Percentiles rank a stretch among this genome's conserved stretches.
These are phyloP conservation scores for Lactarius indigo DNA, from an alignment of 768 basidiomycete species.

Conservation along the genomic window DNA sequence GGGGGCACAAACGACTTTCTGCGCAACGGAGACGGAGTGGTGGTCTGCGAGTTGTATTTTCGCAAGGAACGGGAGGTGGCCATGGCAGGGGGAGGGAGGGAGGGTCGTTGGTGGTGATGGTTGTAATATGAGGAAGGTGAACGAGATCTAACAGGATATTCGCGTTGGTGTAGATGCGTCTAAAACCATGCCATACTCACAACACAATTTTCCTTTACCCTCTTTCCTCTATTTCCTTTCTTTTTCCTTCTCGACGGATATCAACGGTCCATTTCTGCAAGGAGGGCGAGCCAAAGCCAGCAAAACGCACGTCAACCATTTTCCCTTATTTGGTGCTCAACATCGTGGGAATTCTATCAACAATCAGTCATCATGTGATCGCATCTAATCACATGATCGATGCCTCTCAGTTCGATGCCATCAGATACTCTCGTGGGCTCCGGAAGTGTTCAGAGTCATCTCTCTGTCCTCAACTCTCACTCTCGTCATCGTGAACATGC, in stretches of 20 bases:
- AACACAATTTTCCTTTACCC: background rate
- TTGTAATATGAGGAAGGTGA: background rate
- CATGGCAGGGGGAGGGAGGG: conserved; percentile 5
- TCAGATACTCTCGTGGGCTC: conserved; percentile 1
- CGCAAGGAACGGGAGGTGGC: conserved; percentile 11
- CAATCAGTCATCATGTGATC: conserved; percentile 21
- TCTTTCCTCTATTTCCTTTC: conserved; percentile 5
- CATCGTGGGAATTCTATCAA: conserved; percentile 24
- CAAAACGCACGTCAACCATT: background rate
- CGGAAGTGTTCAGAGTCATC: conserved; percentile 19
- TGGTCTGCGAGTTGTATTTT: conserved; percentile 18
- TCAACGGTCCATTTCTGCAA: background rate
- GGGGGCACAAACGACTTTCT: conserved; percentile 21
- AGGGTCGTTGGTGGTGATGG: background rate
- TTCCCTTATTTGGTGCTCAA: background rate
- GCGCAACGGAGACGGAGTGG: conserved; percentile 24
- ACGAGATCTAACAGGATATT: background rate
- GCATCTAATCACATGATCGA: conserved; percentile 11
- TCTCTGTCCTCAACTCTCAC: conserved; percentile 13
- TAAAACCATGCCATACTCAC: conserved; percentile 10
- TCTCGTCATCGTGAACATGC: conserved; percentile 13
- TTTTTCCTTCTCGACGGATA: background rate
- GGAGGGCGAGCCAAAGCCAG: background rate
- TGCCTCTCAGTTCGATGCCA: too few species aligned
- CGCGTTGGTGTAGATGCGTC: background rate